Conservation (phyloP, 208 protist genomes). For the Leishmania lainsoni region DNA sequence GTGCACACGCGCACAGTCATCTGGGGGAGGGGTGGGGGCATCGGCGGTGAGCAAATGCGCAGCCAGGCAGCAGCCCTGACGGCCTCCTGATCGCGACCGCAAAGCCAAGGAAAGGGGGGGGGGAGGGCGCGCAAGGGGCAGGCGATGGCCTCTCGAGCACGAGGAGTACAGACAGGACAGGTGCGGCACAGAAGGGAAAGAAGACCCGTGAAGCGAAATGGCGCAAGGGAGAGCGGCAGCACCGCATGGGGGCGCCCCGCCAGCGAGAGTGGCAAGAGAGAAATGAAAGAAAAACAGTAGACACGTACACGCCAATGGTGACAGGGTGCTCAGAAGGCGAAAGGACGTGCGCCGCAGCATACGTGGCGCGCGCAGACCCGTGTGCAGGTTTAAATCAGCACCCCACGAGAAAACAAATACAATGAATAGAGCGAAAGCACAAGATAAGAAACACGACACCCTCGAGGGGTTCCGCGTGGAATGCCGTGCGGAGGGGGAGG, state of each 20-base stretch:
- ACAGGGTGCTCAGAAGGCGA: neutral
- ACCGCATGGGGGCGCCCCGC: too few species aligned
- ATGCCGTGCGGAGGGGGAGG: neutral
- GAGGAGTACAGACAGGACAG: too few species aligned
- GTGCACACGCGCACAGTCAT: too few species aligned
- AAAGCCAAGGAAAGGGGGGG: neutral
- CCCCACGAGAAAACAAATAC: neutral
- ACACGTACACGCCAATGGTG: neutral
- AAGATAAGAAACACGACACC: neutral
- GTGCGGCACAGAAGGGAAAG: neutral
- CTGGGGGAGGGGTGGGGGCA: too few species aligned
- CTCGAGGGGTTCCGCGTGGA: neutral
- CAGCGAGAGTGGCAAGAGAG: neutral
- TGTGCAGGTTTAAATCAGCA: neutral
- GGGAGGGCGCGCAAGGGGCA: neutral
- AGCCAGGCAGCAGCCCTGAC: too few species aligned
- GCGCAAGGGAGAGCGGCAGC: neutral
- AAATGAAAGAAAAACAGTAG: neutral
- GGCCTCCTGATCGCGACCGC: too few species aligned
- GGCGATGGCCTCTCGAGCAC: neutral
- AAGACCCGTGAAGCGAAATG: neutral
- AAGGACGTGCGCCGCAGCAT: neutral
- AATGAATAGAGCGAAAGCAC: neutral
- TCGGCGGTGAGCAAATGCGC: too few species aligned
- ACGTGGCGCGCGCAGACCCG: too few species aligned